Evolutionary conservation across 1,139 yeast genomes (phyloP).

Genomic region (Saccharomyces uvarum): DNA sequence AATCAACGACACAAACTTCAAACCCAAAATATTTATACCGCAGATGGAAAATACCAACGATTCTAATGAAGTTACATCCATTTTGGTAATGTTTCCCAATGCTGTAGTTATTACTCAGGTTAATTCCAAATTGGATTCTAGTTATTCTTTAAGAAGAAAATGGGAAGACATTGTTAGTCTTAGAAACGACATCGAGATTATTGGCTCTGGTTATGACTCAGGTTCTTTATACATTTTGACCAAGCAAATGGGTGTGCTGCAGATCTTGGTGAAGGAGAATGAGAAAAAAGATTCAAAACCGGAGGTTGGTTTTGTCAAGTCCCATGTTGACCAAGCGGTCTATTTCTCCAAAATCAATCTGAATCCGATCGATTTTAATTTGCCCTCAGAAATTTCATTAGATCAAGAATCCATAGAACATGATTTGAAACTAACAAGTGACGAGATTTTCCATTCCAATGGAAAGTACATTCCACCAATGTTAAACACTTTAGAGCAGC

Average conservation of each 20-base stretch:
- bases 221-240: slow-evolving; percentile 51
- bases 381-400: slow-evolving; percentile 34
- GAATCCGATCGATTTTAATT: slow-evolving; percentile 53
- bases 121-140: slow-evolving; percentile 41
- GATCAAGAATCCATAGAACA: slow-evolving; percentile 38
- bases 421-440: slow-evolving; percentile 44
- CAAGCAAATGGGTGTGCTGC: slow-evolving; percentile 53
- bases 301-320: slow-evolving; percentile 41
- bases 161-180: slow-evolving; percentile 76
- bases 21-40: slow-evolving; percentile 54
- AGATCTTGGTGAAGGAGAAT: slow-evolving; percentile 40
- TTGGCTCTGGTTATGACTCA: slow-evolving; percentile 55
- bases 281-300: slow-evolving; percentile 11
- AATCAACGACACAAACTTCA: slow-evolving; percentile 16
- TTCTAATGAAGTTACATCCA: slow-evolving; percentile 45
- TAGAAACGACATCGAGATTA: slow-evolving; percentile 44
- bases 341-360: slow-evolving; percentile 36
- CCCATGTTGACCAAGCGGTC: slow-evolving; percentile 77
- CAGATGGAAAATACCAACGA: slow-evolving; percentile 9
- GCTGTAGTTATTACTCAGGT: slow-evolving; percentile 63
- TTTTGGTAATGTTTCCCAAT: slow-evolving; percentile 54
- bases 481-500: slow-evolving; percentile 39
- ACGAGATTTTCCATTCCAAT: slow-evolving; percentile 48
- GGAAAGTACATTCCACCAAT: slow-evolving; percentile 41
- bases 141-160: slow-evolving; percentile 39